Evolutionary conservation across 2,329 filamentous ascomycete genomes (phyloP), one percentile per base, ranked within the genome.

Genomic region (Chaetomium strumarium): DNA sequence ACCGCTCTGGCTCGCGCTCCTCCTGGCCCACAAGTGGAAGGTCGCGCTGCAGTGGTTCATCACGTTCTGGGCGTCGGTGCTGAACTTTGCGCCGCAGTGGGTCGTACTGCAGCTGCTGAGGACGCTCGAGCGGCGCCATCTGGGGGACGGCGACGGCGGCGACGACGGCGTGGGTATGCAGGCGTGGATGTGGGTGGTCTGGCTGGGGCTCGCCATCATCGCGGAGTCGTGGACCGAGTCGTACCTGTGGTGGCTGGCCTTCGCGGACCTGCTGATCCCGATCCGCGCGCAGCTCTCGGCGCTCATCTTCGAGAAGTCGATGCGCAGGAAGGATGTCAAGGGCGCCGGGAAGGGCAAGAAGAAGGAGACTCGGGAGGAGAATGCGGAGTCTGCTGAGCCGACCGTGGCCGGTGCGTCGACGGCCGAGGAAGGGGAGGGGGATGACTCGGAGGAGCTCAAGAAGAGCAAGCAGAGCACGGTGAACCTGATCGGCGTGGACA

Each of bases 401-500:
- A n/a, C 39, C 2, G 19, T 29, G 4, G 20, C 19, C 3, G 65
- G 65, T 2, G 58, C 61, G 20, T 66, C 60, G 7, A 61, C 64
- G 2, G 62, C 67, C 10, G 40, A 61, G 1, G 67, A 68, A 11
- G 66, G 71, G 8, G 70, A 72, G 0, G 72, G 73, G 3, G 75
- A 79, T 30, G 72, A 77, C n/a, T 75, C 80, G 9, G 63, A 72
- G 62, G 50, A 74, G 24, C 60, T 72, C 17, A 74, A 60, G 62
- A 76, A 68, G 66, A 82, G 58, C 79, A 84, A 67, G 56, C 88
- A 92, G 67, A 83, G 79, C 51, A 86, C 85, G 4, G 83, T 91
- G 51, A 92, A 91, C 65, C 73, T 90, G 34, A 83, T 91, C 42
- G 86, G 85, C n/a, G 83, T 91, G 11, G 88, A 92, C 66, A 74